Evolutionary conservation across 2,329 filamentous ascomycete species (phyloP).

Genomic region (Tolypocladium inflatum): DNA sequence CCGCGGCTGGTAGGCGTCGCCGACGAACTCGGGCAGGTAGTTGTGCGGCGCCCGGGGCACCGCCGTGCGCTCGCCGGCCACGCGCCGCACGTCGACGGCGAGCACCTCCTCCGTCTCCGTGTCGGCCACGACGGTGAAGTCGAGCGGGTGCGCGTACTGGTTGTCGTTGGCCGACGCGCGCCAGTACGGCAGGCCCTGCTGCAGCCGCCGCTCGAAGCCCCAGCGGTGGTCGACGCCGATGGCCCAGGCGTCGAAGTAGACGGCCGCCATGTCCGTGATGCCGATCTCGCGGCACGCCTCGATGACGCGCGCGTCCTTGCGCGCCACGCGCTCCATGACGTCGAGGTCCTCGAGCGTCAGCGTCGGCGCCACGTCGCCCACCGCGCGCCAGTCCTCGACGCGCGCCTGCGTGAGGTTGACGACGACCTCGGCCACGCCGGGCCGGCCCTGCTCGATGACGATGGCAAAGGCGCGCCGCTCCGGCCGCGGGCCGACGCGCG

Average conservation of each 20-base stretch:
- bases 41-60: slow-evolving; percentile 28
- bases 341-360: slow-evolving; percentile 76
- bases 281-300: slow-evolving; percentile 67
- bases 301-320: slow-evolving; percentile 64
- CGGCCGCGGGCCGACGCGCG: slow-evolving; percentile 33
- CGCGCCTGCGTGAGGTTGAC: slow-evolving; percentile 31
- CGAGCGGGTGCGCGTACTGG: slow-evolving; percentile 47
- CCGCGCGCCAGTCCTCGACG: slow-evolving; percentile 35
- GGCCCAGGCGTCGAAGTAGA: slow-evolving; percentile 79
- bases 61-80: slow-evolving; percentile 38
- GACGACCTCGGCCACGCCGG: slow-evolving; percentile 40
- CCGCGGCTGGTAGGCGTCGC: slow-evolving; percentile 22
- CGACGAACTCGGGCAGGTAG: slow-evolving; percentile 25
- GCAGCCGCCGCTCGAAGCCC: slow-evolving; percentile 59
- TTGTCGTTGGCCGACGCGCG: slow-evolving; percentile 62
- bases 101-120: slow-evolving; percentile 40
- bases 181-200: slow-evolving; percentile 78
- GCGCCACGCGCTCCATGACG: slow-evolving; percentile 58
- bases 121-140: slow-evolving; percentile 32
- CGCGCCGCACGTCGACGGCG: slow-evolving; percentile 28
- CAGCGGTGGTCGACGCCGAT: slow-evolving; percentile 76
- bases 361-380: slow-evolving; percentile 35
- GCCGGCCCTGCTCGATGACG: slow-evolving; percentile 30
- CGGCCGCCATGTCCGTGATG: slow-evolving; percentile 74
- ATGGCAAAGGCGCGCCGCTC: slow-evolving; percentile 42